Evolutionary conservation across 768 basidiomycete species (phyloP).

Genomic region (Podaxis rugospora): DNA sequence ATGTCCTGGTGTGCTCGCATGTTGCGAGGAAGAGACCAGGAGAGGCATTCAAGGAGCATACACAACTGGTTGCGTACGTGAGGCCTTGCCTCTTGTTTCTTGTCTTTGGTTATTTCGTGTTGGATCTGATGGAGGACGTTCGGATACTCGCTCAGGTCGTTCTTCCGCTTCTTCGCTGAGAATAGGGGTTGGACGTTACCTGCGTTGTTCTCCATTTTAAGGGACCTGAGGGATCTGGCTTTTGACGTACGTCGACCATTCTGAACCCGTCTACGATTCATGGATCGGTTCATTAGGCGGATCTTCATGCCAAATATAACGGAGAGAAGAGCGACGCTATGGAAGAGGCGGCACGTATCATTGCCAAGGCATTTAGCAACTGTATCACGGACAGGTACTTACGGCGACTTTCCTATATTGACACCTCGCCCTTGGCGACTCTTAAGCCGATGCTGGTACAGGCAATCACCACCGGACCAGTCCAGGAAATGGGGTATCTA

Average conservation of each 20-base stretch:
- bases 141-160: conserved; percentile 39
- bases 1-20: conserved; percentile 70
- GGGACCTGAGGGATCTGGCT: conserved; percentile 82
- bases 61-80: conserved; percentile 70
- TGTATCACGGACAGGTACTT: conserved; percentile 73
- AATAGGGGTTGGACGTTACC: conserved; percentile 87
- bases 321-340: conserved; percentile 59
- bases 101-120: too few relatives aligned
- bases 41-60: conserved; percentile 81
- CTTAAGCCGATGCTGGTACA: conserved; percentile 17
- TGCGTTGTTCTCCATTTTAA: conserved; percentile 73
- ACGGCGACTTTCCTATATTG: too few relatives aligned
- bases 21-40: conserved; percentile 59
- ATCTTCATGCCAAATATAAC: conserved; percentile 53
- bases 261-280: neutral
- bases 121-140: neutral
- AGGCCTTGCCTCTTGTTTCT: neutral
- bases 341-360: conserved; percentile 84
- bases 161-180: conserved; percentile 74
- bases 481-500: conserved; percentile 91
- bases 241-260: conserved; percentile 57
- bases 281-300: conserved; percentile 39
- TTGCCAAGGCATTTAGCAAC: conserved; percentile 84
- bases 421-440: too few relatives aligned
- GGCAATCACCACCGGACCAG: conserved; percentile 65